These are phyloP conservation scores for Parsonsia alboflavescens DNA, from an alignment of 257 asterid species.

Conservation along the genomic window DNA sequence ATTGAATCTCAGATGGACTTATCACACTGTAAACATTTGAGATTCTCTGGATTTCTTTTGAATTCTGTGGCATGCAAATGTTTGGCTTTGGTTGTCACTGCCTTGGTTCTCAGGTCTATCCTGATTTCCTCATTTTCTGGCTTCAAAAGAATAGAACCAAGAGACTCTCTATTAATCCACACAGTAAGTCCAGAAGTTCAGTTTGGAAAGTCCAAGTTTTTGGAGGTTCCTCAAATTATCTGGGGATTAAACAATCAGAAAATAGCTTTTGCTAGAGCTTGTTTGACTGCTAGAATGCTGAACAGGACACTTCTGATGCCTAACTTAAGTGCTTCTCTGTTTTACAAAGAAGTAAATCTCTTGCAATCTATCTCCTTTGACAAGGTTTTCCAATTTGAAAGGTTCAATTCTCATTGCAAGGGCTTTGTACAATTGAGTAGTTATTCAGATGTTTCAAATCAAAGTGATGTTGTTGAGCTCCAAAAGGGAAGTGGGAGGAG, in stretches of 20 bases:
- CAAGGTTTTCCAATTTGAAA: slow-evolving; percentile 62
- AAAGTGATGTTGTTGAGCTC: slow-evolving; percentile 43
- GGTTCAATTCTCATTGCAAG: slow-evolving; percentile 60
- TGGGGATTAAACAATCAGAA: slow-evolving; percentile 95
- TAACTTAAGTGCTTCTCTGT: slow-evolving; percentile 81
- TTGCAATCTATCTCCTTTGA: slow-evolving; percentile 66
- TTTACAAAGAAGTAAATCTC: slow-evolving; percentile 76
- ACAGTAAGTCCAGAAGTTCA: slow-evolving; percentile 1
- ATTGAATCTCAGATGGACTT: slow-evolving; percentile 48
- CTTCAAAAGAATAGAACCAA: slow-evolving; percentile 29
- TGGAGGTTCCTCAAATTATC: slow-evolving; percentile 80
- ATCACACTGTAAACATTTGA: slow-evolving; percentile 40
- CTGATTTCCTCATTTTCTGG: slow-evolving; percentile 36
- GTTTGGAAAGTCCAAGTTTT: slow-evolving; percentile 30
- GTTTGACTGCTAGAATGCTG: slow-evolving; percentile 68
- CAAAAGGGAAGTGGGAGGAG: slow-evolving; percentile 88
- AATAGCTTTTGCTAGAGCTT: slow-evolving; percentile 84
- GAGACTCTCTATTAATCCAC: slow-evolving; percentile 17
- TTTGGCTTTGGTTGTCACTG: slow-evolving; percentile 31
- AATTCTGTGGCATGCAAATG: slow-evolving; percentile 60
- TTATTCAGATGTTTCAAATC: slow-evolving; percentile 45
- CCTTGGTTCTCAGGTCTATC: slow-evolving; percentile 45
- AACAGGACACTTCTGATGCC: slow-evolving; percentile 82
- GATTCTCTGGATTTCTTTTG: slow-evolving; percentile 44
- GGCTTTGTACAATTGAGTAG: slow-evolving; percentile 64